Evolutionary conservation across 2,329 filamentous ascomycete species (phyloP).

Genomic region (Cercospora zeina): DNA sequence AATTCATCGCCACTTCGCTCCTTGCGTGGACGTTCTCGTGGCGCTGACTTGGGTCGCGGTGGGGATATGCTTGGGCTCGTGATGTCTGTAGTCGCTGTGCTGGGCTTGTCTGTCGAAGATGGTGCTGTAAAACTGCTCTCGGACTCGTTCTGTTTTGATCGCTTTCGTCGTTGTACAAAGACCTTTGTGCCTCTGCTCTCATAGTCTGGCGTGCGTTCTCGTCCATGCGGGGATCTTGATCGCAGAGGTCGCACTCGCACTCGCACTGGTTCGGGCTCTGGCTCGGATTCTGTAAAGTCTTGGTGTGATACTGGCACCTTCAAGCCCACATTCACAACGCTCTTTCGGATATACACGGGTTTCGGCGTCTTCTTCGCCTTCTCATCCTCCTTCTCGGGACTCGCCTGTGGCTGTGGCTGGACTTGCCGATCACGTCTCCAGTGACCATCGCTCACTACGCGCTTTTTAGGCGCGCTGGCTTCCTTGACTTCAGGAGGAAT

Average conservation of each 20-base stretch:
- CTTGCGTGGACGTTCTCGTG: constrained; percentile 22
- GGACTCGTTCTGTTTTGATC: constrained; percentile 29
- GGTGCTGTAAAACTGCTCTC: constrained; percentile 36
- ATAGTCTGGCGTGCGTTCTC: constrained; percentile 35
- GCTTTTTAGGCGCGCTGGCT: constrained; percentile 75
- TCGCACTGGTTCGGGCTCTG: constrained; percentile 28
- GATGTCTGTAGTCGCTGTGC: constrained; percentile 35
- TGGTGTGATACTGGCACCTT: constrained; percentile 39
- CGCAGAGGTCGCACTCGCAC: constrained; percentile 32
- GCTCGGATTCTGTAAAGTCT: constrained; percentile 36
- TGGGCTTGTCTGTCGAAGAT: constrained; percentile 36
- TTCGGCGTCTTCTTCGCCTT: constrained; percentile 35
- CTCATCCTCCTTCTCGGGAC: constrained; percentile 29
- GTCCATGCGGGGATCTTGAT: constrained; percentile 29
- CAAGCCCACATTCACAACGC: constrained; percentile 38
- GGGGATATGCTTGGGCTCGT: constrained; percentile 35
- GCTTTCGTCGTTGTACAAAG: constrained; percentile 37
- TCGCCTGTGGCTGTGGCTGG: constrained; percentile 27
- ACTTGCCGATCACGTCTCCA: constrained; percentile 55
- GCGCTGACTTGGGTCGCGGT: constrained; percentile 26
- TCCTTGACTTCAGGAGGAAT: constrained; percentile 50
- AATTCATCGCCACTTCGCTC: constrained; percentile 22
- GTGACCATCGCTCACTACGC: constrained; percentile 89
- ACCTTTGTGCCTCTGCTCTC: constrained; percentile 39
- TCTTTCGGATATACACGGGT: constrained; percentile 35